Base-by-base conservation (phyloP, 2,329 filamentous ascomycete species). In the Graphiopsis chlorocephala region DNA sequence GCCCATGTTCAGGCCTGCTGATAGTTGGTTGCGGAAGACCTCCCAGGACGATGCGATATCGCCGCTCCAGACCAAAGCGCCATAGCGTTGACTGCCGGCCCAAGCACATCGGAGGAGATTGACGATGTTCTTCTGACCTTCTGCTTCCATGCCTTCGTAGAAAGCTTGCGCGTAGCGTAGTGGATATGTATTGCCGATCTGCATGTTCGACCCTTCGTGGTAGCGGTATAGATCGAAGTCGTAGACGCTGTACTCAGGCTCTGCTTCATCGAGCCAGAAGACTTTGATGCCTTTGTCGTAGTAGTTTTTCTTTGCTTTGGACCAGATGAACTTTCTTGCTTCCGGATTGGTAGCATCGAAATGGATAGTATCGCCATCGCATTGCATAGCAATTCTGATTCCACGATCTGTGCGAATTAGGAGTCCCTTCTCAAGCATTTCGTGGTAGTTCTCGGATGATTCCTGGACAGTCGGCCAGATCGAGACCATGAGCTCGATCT, bases 251-350 rank as follows among this genome's bases (percentile, higher is more conserved):
- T 89, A 90, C 72, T 90, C 87, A 0, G 87, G 87, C 69, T 90
- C 88, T 0, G 88, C 88, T 72, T 90, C 88, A 68, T 90, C 88
- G 0, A 90, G 81, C 88, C 88, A 90, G 74, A 90, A 90, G 0
- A 85, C 75, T 65, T 83, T 82, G 73, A 90, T 86, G 1, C 88
- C 88, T 62, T 84, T 85, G 57, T 81, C 75, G 69, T 84, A 85
- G 76, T 90, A 90, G 72, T 89, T 86, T 61, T 82, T 69, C 72
- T 85, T 86, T 0, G 78, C 83, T 62, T 83, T 85, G 1, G 77
- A 72, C 87, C 88, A 90, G 2, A 90, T 78, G 52, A 83, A 90
- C 1, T 79, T 70, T 2, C 86, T 79, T 0, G 88, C 82, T 15
- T 77, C 82, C 0, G 87, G 86, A 67, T 88, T 87, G 0, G 88